Percentiles rank a stretch among this genome's conserved stretches.
Evolutionary conservation across 2,329 filamentous ascomycete genomes (phyloP).

Genomic region (Ceratocystis smalleyi): DNA sequence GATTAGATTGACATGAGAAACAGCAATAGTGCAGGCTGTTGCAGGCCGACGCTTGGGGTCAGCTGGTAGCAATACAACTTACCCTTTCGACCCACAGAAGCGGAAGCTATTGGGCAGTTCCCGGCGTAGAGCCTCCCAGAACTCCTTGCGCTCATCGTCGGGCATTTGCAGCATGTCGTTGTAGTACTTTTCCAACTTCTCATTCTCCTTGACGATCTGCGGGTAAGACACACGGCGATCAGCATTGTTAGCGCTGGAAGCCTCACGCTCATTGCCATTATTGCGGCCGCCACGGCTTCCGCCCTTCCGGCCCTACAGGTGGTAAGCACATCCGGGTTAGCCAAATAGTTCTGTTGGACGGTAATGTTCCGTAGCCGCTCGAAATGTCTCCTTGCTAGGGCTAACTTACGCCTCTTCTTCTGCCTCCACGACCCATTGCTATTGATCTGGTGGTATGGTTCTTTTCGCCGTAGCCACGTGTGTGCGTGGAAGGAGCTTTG

Average conservation of each 20-base stretch:
- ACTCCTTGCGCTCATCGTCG: constrained; percentile 60
- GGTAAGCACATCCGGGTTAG: not conserved
- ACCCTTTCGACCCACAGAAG: constrained; percentile 91
- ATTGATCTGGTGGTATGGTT: not conserved
- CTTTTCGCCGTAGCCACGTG: too few species aligned
- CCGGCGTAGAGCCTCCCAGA: constrained; percentile 69
- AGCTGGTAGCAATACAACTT: constrained; percentile 20
- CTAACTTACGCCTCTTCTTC: constrained; percentile 16
- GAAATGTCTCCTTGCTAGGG: not conserved
- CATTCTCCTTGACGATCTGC: constrained; percentile 56
- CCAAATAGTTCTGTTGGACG: not conserved
- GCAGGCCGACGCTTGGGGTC: too few species aligned
- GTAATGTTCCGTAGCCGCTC: too few species aligned
- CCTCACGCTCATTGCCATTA: constrained; percentile 11
- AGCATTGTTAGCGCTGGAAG: not conserved
- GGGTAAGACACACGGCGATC: constrained; percentile 15
- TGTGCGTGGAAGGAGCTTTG: too few species aligned
- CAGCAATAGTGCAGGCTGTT: too few species aligned
- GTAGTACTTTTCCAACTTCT: constrained; percentile 76
- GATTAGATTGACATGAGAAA: not conserved
- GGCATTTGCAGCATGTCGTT: constrained; percentile 59
- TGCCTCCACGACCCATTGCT: constrained; percentile 16
- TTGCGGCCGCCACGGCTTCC: constrained; percentile 15
- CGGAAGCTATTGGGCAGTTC: constrained; percentile 95
- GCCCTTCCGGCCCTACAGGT: constrained; percentile 14